Base-by-base conservation (phyloP, 768 basidiomycete species). In the Russula sp. region DNA sequence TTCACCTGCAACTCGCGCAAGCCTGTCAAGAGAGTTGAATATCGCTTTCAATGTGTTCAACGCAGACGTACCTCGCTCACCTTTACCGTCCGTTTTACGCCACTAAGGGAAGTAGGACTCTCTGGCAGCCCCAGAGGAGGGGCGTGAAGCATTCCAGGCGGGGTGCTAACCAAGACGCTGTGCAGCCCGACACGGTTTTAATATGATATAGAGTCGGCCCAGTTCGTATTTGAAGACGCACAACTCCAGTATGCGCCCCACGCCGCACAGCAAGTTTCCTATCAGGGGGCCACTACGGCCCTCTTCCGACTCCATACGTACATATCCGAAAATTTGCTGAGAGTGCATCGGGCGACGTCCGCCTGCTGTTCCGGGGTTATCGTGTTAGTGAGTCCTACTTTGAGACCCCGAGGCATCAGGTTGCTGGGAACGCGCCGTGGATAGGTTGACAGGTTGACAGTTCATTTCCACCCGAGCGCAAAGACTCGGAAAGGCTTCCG, bases 1-100 rank as follows among this genome's bases (percentile, higher is more conserved):
- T 42, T 72, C 74, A 76, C 83, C 83, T 83, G 78, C 84, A 85
- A 64, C 73, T 79, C 61, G 78, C 73, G 69, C 84, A 85, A 54
- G 84, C 84, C 84, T 85, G 66, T 29, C 4, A 25, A 53, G 35
- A 29, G 18, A n/a, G 11, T 6, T 53, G 0, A 14, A 25, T n/a
- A 60, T 46, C 36, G 7, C 29, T 8, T 53, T 2, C 16, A 13
- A 13, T 7, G 22, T 9, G 38, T 50, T 43, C 29, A 36, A 50
- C 11, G 18, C 3, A 16, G 41, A 55, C 11, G 20, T 46, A 38
- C 29, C 14, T 39, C 50, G 25, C 25, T 25, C 25, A 59, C 54
- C 58, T 62, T 65, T 46, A 41, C 60, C 41, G 65, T 46, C 25
- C 65, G 56, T 57, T 55, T 66, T 18, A 42, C 32, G 46, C 50